Evolutionary conservation across 148 eudicot species (phyloP), one percentile per base, ranked within the genome.

Genomic region (Dianthus caryophyllus): DNA sequence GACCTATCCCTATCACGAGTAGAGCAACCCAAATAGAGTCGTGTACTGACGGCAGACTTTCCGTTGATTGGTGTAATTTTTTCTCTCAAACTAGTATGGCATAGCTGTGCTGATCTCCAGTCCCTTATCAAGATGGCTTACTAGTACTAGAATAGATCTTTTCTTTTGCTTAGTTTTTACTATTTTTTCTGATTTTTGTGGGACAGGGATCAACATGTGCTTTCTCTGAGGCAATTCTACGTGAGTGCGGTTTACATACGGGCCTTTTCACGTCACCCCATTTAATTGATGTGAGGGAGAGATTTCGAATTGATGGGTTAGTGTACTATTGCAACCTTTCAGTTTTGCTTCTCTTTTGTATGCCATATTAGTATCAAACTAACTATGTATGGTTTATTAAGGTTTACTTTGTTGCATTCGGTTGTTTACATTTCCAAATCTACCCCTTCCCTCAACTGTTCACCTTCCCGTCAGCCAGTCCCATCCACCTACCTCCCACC

Each of bases 261-360:
- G 97, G 97, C 71, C 88, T 90, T 61, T 90, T 90, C 75, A 90
- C 89, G 25, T 90, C 97, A n/a, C 97, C 97, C 49, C 97, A 90
- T 81, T 76, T 91, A 54, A 91, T 86, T 53, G 97, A 91, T 69
- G 91, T 88, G 79, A 81, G 88, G 80, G 97, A 91, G 78, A 83
- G 97, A 83, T 91, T 88, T 76, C 91, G 97, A 61, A 71, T 91
- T 13, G 81, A 91, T 76, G 97, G 97, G 97, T 91, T 15, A 81
- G 95, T 82, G 36, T 76, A 68, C 50, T 49, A 43, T 33, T 44
- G 31, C 33, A 26, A 39, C 69, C 56, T 38, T 24, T 58, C 39
- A 55, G 53, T 47, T 44, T 12, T 36, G 18, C 48, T 41, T 43
- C 61, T 66, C 10, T 22, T 48, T 51, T 64, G 41, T 13, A 51